A percentile compares a stretch with the other conserved stretches of the same genome.
These are phyloP conservation scores for Blastocystis sp. DNA, from an alignment of 352 stramenopile genomes.

Conservation along the genomic window DNA sequence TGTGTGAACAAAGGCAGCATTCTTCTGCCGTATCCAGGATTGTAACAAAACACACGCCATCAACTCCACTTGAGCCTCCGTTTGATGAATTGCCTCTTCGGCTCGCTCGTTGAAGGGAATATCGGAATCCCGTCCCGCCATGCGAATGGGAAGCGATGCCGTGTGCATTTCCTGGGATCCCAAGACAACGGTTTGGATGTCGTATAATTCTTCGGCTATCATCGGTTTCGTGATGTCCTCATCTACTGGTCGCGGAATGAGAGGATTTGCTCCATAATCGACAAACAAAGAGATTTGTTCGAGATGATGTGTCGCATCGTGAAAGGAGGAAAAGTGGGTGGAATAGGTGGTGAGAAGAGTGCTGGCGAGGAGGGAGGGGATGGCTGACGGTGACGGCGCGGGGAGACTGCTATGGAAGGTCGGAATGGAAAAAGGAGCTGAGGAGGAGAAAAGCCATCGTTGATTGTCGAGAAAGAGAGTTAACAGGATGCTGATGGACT, in stretches of 20 bases:
- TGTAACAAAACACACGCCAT: not conserved
- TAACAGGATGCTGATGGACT: constrained; percentile 3
- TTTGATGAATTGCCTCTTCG: not conserved
- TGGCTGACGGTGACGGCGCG: not conserved
- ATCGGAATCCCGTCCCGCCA: not conserved
- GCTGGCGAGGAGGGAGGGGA: not conserved
- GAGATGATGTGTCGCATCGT: not conserved
- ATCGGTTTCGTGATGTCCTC: not conserved
- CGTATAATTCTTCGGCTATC: not conserved
- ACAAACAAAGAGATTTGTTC: not conserved
- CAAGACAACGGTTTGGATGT: not conserved
- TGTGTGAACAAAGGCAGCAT: not conserved
- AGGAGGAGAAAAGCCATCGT: not conserved
- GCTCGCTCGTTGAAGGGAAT: not conserved
- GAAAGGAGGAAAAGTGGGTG: not conserved
- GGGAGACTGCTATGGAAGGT: not conserved
- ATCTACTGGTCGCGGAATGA: not conserved
- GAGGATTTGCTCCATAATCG: not conserved
- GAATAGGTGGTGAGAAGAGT: not conserved
- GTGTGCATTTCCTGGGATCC: not conserved
- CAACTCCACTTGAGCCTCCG: not conserved
- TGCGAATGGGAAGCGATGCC: not conserved
- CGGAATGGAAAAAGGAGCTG: not conserved
- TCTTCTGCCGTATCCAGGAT: not conserved
- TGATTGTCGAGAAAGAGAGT: constrained; percentile 38